A percentile compares a stretch with the other conserved stretches of the same genome.
Evolutionary conservation across 352 stramenopile genomes (phyloP).

Genomic region (Salisapilia sapeloensis): DNA sequence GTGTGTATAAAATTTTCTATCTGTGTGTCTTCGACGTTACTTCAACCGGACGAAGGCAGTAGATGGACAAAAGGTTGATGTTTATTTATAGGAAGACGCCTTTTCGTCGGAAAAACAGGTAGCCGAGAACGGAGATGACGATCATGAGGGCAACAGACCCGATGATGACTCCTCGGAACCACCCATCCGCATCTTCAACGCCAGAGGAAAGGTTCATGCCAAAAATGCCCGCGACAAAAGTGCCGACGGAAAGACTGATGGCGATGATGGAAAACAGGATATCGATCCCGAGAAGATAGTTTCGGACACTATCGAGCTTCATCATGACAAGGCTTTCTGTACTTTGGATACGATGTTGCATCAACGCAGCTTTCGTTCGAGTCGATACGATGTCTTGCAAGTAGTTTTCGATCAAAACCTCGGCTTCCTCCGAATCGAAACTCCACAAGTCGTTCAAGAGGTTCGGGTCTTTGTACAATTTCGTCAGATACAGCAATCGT

Average conservation of each 20-base stretch:
- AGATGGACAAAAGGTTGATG: neutral
- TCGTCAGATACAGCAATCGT: conserved; percentile 40
- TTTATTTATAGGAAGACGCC: conserved; percentile 22
- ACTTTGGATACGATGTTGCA: conserved; percentile 60
- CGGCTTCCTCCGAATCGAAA: conserved; percentile 55
- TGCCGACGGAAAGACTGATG: conserved; percentile 44
- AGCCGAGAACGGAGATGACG: conserved; percentile 16
- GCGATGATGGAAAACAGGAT: conserved; percentile 52
- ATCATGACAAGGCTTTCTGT: conserved; percentile 67
- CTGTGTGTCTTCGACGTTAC: no score
- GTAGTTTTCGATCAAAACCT: conserved; percentile 66
- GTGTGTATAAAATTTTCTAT: no score
- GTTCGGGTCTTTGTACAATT: conserved; percentile 36
- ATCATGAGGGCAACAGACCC: conserved; percentile 22
- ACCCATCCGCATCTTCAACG: conserved; percentile 15
- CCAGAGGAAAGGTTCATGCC: conserved; percentile 54
- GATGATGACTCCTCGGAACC: conserved; percentile 43
- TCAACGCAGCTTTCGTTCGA: conserved; percentile 37
- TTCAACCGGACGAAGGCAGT: no score
- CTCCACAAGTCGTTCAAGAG: conserved; percentile 22
- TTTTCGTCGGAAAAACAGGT: conserved; percentile 48
- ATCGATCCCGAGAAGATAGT: conserved; percentile 55
- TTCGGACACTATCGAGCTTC: conserved; percentile 62
- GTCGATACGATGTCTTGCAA: conserved; percentile 70
- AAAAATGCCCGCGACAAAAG: conserved; percentile 45